phyloP scores from a whole-genome alignment of 2,329 filamentous ascomycete species.

The Aotearoamyces nothofagi region DNA sequence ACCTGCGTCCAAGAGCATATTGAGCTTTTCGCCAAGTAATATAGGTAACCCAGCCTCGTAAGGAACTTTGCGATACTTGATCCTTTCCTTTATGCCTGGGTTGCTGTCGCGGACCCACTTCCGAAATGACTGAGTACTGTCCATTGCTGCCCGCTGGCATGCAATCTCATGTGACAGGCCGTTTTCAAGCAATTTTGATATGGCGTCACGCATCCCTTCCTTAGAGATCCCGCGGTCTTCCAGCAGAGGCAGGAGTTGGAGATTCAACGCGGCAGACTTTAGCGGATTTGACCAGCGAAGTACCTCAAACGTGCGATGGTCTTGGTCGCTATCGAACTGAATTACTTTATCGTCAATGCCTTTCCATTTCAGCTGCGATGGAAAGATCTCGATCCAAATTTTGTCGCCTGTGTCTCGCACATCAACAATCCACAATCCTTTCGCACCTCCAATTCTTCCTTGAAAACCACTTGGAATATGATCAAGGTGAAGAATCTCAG shows the following conservation, averaged over 20 bases:
- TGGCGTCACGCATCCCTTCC: conserved; percentile 26
- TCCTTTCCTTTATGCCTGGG: conserved; percentile 22
- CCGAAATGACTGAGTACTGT: conserved; percentile 31
- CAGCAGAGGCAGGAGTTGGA: conserved; percentile 54
- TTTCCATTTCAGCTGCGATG: conserved; percentile 55
- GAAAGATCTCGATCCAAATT: conserved; percentile 49
- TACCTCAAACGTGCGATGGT: conserved; percentile 52
- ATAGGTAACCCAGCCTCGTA: conserved; percentile 11
- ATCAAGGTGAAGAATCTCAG: conserved; percentile 30
- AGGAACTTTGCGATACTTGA: conserved; percentile 11
- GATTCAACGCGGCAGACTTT: conserved; percentile 41
- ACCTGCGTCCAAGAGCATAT: conserved; percentile 40
- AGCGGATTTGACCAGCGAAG: conserved; percentile 30
- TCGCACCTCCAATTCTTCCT: conserved; percentile 55
- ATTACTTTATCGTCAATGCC: conserved; percentile 28
- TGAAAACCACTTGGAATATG: conserved; percentile 52
- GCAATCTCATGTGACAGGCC: conserved; percentile 36
- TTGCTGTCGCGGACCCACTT: conserved; percentile 35
- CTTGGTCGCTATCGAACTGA: conserved; percentile 18
- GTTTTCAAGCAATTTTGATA: conserved; percentile 33
- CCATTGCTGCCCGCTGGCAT: conserved; percentile 33
- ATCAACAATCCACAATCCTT: conserved; percentile 61
- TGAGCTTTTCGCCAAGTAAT: conserved; percentile 30
- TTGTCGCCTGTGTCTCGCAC: conserved; percentile 28
- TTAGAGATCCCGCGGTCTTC: conserved; percentile 37